Base-by-base conservation (phyloP, 2,329 filamentous ascomycete species). In the Fusarium metavorans region DNA sequence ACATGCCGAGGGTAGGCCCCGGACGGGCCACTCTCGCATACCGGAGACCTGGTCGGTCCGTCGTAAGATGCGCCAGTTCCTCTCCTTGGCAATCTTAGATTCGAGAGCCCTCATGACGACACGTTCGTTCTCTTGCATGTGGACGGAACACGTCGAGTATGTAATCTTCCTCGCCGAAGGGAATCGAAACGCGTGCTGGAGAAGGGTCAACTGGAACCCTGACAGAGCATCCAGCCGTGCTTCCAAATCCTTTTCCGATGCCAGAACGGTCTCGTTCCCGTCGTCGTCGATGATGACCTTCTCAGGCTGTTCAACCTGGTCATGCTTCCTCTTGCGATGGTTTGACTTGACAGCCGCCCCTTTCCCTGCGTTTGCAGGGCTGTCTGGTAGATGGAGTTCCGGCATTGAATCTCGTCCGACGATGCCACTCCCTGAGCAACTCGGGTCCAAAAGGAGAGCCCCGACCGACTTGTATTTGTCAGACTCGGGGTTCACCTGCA, bases 341-440 rank as follows among this genome's bases (percentile, higher is more conserved):
- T 79, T 76, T 32, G 60, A 76, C 20, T 76, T 79, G 50, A 48
- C 35, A 34, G 65, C 23, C 14, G 73, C 48, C 39, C 72, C 64
- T 57, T 78, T 73, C 10, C 63, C 72, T 34, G 70, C 62, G 48
- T 63, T 65, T 32, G 66, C 76, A 3, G 81, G 77, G 18, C 78
- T 72, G 39, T 84, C 80, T 3, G 87, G 87, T 32, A 97, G 85
- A 71, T 92, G 87, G 45, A 97, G 82, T 73, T 89, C 84, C 6
- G 94, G 91, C 81, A 92, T 90, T 54, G 95, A 94, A 77, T 98
- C 95, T 23, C 97, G 90, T 3, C 95, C 94, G 27, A 98, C 91
- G 66, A 99, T 99, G 1, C 97, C 97, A 80, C 95, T 98, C 0
- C 97, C 97, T 2, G 95, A 98, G 81, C 97, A 99, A 81, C 95